These are phyloP conservation scores for Saccharomyces kudriavzevii DNA, from an alignment of 805 yeast genomes.

Conservation along the genomic window DNA sequence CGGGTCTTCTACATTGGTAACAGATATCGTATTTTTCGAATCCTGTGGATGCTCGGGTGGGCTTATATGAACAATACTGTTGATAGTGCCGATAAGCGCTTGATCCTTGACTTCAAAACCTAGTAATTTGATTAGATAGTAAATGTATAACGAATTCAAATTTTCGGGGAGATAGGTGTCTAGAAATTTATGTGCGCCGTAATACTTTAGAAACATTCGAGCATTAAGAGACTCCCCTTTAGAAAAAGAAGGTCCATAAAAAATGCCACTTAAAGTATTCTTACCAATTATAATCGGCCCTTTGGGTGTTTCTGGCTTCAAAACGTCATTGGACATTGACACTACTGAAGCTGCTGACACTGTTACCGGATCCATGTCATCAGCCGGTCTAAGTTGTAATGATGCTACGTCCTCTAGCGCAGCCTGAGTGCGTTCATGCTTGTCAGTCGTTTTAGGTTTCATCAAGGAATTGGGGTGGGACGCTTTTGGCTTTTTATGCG, in stretches of 20 bases:
- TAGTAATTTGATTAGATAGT: conserved; percentile 47
- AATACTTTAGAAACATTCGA: conserved; percentile 44
- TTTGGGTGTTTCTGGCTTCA: conserved; percentile 15
- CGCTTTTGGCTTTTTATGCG: background rate
- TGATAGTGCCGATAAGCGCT: conserved; percentile 27
- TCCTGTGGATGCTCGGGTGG: conserved; percentile 1
- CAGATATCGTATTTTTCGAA: conserved; percentile 4
- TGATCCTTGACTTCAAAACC: conserved; percentile 45
- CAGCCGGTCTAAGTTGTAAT: background rate
- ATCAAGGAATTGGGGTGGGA: background rate
- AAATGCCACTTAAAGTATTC: conserved; percentile 23
- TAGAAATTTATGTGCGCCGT: conserved; percentile 56
- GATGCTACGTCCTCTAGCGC: background rate
- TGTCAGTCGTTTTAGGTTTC: background rate
- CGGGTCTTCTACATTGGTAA: conserved; percentile 26
- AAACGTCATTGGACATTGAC: conserved; percentile 3
- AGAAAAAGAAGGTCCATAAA: conserved; percentile 32
- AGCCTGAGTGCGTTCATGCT: background rate
- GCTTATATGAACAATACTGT: conserved; percentile 21
- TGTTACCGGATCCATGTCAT: background rate
- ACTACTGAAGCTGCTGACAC: background rate
- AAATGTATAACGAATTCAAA: conserved; percentile 50
- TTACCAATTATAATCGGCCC: conserved; percentile 24
- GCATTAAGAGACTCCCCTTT: conserved; percentile 40
- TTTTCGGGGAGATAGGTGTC: conserved; percentile 53